Conservation (phyloP, 805 yeast species). For the Wickerhamomyces rabaulensis region DNA sequence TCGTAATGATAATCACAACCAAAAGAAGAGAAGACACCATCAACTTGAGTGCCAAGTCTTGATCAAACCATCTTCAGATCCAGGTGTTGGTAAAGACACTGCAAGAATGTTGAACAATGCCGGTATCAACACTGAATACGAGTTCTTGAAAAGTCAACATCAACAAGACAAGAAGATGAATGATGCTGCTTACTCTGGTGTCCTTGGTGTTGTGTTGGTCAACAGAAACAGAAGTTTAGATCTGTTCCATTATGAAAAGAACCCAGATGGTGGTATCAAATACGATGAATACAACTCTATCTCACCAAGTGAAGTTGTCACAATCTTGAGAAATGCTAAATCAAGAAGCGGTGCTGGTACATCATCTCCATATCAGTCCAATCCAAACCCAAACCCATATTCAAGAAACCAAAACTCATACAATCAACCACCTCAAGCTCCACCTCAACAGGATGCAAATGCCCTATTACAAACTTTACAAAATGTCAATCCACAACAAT, state of each 20-base stretch:
- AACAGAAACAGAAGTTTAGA: conserved; percentile 53
- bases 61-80: conserved; percentile 41
- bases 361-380: not conserved
- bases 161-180: conserved; percentile 47
- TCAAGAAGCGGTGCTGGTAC: conserved; percentile 10
- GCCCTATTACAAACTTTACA: conserved; percentile 9
- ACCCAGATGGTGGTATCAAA: conserved; percentile 65
- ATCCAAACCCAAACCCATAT: not conserved
- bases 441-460: not conserved
- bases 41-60: conserved; percentile 42
- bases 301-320: conserved; percentile 61
- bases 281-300: conserved; percentile 79
- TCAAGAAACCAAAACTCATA: conserved; percentile 7
- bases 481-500: conserved; percentile 7
- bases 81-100: conserved; percentile 36
- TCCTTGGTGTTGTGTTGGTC: conserved; percentile 62
- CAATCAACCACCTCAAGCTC: not conserved
- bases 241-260: conserved; percentile 65
- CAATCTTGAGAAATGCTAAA: conserved; percentile 43
- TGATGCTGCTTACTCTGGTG: conserved; percentile 79
- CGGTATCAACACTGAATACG: conserved; percentile 36
- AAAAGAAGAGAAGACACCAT: conserved; percentile 7
- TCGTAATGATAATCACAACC: not conserved
- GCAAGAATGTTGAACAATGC: conserved; percentile 35
- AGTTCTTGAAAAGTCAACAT: conserved; percentile 37